Evolutionary conservation across 139 green algal genomes (phyloP).

Genomic region (Haematococcus lacustris): DNA sequence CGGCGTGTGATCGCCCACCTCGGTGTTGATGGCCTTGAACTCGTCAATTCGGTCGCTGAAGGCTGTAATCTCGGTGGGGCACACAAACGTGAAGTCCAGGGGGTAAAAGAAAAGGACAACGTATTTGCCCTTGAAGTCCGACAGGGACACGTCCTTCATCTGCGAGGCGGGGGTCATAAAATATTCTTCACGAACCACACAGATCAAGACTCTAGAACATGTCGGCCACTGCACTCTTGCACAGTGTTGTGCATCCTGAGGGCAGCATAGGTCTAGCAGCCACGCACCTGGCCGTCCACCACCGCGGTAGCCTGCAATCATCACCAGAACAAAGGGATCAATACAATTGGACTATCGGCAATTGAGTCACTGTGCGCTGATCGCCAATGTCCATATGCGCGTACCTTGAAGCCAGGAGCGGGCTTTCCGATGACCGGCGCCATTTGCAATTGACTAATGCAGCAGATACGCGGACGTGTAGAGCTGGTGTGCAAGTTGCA

Average conservation of each 20-base stretch:
- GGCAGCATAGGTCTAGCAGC: too few relatives aligned
- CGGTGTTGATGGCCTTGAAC: constrained; percentile 80
- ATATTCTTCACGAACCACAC: neutral
- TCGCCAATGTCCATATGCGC: neutral
- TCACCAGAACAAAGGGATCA: neutral
- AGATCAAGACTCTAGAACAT: neutral
- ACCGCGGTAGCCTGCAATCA: neutral
- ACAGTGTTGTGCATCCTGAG: too few relatives aligned
- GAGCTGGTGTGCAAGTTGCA: too few relatives aligned
- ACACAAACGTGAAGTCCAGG: constrained; percentile 65
- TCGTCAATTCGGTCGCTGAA: constrained; percentile 91
- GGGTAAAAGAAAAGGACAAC: constrained; percentile 98
- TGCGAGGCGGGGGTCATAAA: constrained; percentile 18
- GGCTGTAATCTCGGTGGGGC: constrained; percentile 95
- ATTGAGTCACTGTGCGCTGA: neutral
- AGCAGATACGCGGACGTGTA: too few relatives aligned
- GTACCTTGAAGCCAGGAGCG: constrained; percentile 8
- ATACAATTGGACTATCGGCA: neutral
- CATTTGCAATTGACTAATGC: neutral
- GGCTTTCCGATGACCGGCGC: constrained; percentile 8
- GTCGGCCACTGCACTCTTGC: too few relatives aligned
- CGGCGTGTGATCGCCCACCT: constrained; percentile 36
- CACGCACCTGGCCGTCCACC: constrained; percentile 5
- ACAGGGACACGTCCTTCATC: constrained; percentile 42
- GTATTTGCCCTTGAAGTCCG: constrained; percentile 84